These are phyloP conservation scores for Astraeus odoratus DNA, from an alignment of 768 basidiomycete species.

Conservation along the genomic window DNA sequence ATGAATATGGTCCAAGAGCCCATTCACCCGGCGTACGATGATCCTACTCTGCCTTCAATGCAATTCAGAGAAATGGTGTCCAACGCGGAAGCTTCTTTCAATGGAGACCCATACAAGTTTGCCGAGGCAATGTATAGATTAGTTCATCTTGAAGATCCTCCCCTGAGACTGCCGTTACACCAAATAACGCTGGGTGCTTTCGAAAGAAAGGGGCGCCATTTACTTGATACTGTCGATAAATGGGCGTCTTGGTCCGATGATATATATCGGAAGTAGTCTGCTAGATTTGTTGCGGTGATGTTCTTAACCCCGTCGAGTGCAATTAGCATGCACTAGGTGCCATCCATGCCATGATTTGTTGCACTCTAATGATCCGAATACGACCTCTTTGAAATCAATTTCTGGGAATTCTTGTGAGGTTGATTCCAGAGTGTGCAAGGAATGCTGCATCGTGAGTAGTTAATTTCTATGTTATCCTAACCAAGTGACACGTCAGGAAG, in stretches of 20 bases:
- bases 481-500: too few species aligned
- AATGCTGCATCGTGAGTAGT: too few species aligned
- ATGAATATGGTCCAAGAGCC: background rate
- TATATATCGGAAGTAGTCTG: constrained; percentile 4
- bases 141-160: constrained; percentile 10
- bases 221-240: constrained; percentile 12
- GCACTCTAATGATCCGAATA: too few species aligned
- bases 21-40: constrained; percentile 11
- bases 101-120: constrained; percentile 14
- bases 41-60: constrained; percentile 4
- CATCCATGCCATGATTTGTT: too few species aligned
- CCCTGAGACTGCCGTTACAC: constrained; percentile 12
- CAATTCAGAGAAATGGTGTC: background rate
- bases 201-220: background rate
- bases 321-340: too few species aligned
- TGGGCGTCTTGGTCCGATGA: constrained; percentile 16
- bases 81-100: background rate
- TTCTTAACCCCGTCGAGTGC: too few species aligned
- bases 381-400: too few species aligned
- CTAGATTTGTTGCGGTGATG: too few species aligned
- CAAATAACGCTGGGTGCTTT: background rate
- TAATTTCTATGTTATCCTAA: too few species aligned
- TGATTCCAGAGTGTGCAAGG: too few species aligned
- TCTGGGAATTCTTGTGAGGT: too few species aligned
- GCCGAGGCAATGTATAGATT: constrained; percentile 7